Percentiles rank a stretch among this genome's conserved stretches.
Evolutionary conservation across 1,139 yeast genomes (phyloP).

Genomic region (Candida labiduridarum): DNA sequence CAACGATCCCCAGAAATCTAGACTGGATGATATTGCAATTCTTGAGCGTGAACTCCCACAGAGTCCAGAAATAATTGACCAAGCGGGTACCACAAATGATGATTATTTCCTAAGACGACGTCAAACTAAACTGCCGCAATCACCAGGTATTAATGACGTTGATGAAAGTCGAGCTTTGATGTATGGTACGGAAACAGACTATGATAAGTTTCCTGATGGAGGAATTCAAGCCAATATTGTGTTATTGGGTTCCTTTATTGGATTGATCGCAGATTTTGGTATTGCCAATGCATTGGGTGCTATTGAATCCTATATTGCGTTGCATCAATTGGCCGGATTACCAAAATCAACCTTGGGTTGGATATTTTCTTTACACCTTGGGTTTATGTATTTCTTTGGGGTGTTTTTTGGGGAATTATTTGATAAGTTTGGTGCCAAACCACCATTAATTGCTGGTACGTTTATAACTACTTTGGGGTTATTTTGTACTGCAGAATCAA

Average conservation of each 20-base stretch:
- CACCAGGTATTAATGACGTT: neutral
- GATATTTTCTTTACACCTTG: constrained; percentile 62
- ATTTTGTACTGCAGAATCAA: constrained; percentile 55
- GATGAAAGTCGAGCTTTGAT: constrained; percentile 18
- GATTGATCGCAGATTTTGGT: constrained; percentile 64
- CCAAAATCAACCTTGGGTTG: constrained; percentile 56
- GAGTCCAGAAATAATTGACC: neutral
- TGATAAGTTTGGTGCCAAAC: constrained; percentile 56
- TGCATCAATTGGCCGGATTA: constrained; percentile 48
- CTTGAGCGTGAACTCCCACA: neutral
- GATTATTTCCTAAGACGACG: constrained; percentile 7
- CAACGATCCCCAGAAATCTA: neutral
- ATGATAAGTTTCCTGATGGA: constrained; percentile 60
- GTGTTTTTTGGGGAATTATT: constrained; percentile 64
- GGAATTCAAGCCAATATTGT: constrained; percentile 59
- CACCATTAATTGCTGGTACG: constrained; percentile 50
- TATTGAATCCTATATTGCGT: constrained; percentile 57
- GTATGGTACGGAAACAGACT: constrained; percentile 28
- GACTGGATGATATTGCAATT: constrained; percentile 3
- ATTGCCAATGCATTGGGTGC: constrained; percentile 61
- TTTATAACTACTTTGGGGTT: constrained; percentile 49
- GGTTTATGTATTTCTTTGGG: constrained; percentile 59
- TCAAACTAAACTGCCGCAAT: neutral
- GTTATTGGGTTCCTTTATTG: constrained; percentile 62
- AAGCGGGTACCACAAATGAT: neutral